phyloP scores from a whole-genome alignment of 2,329 filamentous ascomycete genomes.

The Trichoderma breve region DNA sequence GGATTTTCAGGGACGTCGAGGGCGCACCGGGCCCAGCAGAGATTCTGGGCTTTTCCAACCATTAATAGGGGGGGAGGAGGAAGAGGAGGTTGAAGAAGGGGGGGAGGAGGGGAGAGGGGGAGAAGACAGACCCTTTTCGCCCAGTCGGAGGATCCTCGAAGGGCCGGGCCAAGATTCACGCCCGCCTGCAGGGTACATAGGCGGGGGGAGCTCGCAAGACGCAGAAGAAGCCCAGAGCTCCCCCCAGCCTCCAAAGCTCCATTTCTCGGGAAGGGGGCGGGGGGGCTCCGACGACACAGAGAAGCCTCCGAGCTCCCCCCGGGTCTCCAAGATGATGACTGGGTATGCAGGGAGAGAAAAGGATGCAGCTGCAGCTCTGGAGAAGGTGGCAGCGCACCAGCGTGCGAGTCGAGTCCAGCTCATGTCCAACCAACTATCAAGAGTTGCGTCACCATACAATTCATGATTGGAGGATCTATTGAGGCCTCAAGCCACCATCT shows the following conservation, averaged over 20 bases:
- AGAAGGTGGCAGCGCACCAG: not conserved
- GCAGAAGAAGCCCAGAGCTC: too few species aligned
- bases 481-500: not conserved
- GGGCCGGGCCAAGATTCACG: not conserved
- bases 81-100: too few species aligned
- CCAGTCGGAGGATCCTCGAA: not conserved
- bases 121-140: not conserved
- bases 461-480: not conserved
- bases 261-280: too few species aligned
- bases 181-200: not conserved
- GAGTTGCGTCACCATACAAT: not conserved
- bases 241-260: too few species aligned
- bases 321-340: slow-evolving; percentile 28
- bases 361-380: slow-evolving; percentile 24
- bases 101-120: too few species aligned
- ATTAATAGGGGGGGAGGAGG: not conserved
- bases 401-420: not conserved
- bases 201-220: too few species aligned
- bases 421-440: not conserved
- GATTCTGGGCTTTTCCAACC: not conserved
- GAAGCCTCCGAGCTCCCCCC: too few species aligned
- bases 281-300: too few species aligned
- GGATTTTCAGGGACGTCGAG: not conserved
- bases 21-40: not conserved
- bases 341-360: slow-evolving; percentile 31